Percentiles rank a stretch among this genome's conserved stretches.
phyloP scores from a whole-genome alignment of 2,329 filamentous ascomycete species.

The Drechslera avenae region DNA sequence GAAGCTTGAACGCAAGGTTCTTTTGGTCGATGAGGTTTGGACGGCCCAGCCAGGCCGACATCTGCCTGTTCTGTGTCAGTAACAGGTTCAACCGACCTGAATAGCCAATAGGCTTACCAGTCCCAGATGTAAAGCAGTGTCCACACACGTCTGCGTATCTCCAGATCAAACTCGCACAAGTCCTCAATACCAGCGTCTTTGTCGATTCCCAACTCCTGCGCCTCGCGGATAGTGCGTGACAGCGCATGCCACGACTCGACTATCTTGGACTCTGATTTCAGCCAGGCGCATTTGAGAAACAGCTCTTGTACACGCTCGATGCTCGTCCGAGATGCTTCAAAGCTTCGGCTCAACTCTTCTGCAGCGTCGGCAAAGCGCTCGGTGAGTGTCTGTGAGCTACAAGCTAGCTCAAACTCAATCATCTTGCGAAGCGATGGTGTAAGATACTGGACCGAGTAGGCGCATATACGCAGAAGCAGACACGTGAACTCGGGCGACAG shows the following conservation, averaged over 20 bases:
- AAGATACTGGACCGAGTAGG: constrained; percentile 54
- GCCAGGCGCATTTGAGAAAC: constrained; percentile 56
- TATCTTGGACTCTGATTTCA: constrained; percentile 55
- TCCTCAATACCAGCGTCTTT: constrained; percentile 45
- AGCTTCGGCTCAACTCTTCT: constrained; percentile 51
- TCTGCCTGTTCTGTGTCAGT: constrained; percentile 37
- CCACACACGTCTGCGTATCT: constrained; percentile 56
- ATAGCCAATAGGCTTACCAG: constrained; percentile 43
- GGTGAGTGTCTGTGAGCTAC: constrained; percentile 47
- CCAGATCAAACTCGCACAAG: constrained; percentile 54
- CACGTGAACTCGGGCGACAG: constrained; percentile 55
- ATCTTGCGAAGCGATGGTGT: constrained; percentile 46
- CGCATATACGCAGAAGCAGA: constrained; percentile 54
- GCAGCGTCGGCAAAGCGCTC: constrained; percentile 52
- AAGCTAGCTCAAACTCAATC: constrained; percentile 54
- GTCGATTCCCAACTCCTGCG: constrained; percentile 56
- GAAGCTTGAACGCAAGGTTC: constrained; percentile 48
- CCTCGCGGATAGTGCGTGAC: constrained; percentile 52
- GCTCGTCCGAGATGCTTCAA: constrained; percentile 52
- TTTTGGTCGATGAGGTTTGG: constrained; percentile 53
- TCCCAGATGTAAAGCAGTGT: constrained; percentile 56
- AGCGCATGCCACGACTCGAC: constrained; percentile 58
- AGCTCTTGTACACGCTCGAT: constrained; percentile 56
- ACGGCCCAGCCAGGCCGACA: constrained; percentile 52
- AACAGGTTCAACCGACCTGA: background rate